Evolutionary conservation across 192 early-diverging fungal species (phyloP), one percentile per base, ranked within the genome.

Genomic region (Kappamyces sp.): DNA sequence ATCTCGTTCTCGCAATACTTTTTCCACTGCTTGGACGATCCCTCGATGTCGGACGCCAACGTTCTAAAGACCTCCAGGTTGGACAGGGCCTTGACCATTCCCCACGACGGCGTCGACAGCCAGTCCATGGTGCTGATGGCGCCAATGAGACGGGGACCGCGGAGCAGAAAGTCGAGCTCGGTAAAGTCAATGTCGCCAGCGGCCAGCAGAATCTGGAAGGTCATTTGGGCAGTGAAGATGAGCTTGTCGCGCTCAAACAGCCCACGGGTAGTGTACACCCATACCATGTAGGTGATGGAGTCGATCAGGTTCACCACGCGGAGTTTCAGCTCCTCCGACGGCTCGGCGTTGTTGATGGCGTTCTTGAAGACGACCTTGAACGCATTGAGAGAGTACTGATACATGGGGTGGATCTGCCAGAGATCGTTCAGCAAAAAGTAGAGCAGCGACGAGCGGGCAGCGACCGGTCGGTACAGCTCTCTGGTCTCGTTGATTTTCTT

Each of bases 331-430:
- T 84, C 83, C 54, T 84, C 83, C 23, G 75, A 76, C 1, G 71
- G 55, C 35, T 84, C 83, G 0, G 83, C 83, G 23, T 69, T 60
- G 4, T 61, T 46, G 50, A 84, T 84, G 39, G 83, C 83, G 41
- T 76, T 84, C 59, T 83, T 71, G 72, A 84, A 84, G 0, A 84
- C 83, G 15, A 84, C 83, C 51, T 84, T 84, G 69, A 79, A 84
- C 4, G 83, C 76, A 48, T 80, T 80, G n/a, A 84, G 71, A 5
- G 83, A 84, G 70, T 80, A 84, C 68, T 84, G 83, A 55, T 84
- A 84, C 83, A 84, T 84, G 6, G 83, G 83, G 48, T 84, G 80
- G 58, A 84, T 84, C 62, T 84, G 77, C 76, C 80, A 84, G 33
- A 84, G 60, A 51, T 82, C 79, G 66, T 84, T 84, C 10, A 84